phyloP scores from a whole-genome alignment of 495 filamentous ascomycete species.

The Pyrenopolyporus hunteri region DNA sequence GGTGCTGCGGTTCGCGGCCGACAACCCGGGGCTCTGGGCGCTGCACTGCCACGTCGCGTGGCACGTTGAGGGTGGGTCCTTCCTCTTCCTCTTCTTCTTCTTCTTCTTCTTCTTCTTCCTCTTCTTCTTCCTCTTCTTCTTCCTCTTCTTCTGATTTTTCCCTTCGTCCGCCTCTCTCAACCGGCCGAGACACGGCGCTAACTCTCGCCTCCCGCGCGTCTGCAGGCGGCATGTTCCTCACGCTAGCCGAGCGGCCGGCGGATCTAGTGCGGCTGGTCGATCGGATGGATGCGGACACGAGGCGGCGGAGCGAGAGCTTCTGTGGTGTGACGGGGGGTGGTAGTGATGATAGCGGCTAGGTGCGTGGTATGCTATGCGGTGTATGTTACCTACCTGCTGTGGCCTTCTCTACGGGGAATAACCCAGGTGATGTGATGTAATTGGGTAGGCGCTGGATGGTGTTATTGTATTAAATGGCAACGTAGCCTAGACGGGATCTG shows the following conservation, averaged over 20 bases:
- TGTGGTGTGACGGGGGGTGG: conserved; percentile 24
- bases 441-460: too few species aligned
- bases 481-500: too few species aligned
- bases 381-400: too few species aligned
- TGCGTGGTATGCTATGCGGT: too few species aligned
- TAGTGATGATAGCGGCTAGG: too few species aligned
- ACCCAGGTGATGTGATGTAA: too few species aligned
- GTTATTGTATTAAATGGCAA: too few species aligned
- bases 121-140: not conserved
- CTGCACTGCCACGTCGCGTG: conserved; percentile 46
- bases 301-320: conserved; percentile 29
- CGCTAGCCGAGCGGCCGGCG: conserved; percentile 39
- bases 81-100: not conserved
- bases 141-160: not conserved
- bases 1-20: conserved; percentile 40
- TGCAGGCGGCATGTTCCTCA: conserved; percentile 43
- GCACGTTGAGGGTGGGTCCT: conserved; percentile 39
- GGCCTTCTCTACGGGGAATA: too few species aligned
- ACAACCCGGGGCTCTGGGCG: conserved; percentile 46
- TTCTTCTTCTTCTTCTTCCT: not conserved
- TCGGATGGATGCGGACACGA: conserved; percentile 27
- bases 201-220: not conserved
- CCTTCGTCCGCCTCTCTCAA: too few species aligned
- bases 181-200: too few species aligned
- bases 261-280: conserved; percentile 37